These are phyloP conservation scores for Gymnopilus junonius DNA, from an alignment of 768 basidiomycete species.

Conservation along the genomic window DNA sequence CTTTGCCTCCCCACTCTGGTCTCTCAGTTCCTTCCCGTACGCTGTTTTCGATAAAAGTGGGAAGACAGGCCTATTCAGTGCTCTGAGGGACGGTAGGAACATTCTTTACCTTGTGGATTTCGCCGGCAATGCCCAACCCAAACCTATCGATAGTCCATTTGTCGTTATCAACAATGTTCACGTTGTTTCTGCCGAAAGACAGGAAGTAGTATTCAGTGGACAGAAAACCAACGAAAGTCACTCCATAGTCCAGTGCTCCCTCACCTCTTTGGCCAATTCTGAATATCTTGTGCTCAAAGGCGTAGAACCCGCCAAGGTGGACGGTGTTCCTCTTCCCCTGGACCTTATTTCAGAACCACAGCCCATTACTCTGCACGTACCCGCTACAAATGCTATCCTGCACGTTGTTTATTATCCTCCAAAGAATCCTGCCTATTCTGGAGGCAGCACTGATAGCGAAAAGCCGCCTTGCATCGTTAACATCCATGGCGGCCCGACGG, in stretches of 20 bases:
- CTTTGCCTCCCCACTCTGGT: conserved; percentile 63
- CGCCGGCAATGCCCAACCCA: conserved; percentile 26
- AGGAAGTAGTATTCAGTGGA: conserved; percentile 48
- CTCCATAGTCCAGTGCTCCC: conserved; percentile 39
- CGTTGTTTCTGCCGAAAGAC: conserved; percentile 30
- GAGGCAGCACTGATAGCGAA: conserved; percentile 49
- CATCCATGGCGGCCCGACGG: conserved; percentile 78
- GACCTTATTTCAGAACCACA: conserved; percentile 51
- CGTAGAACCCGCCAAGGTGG: conserved; percentile 1
- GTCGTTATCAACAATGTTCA: conserved; percentile 43
- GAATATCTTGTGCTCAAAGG: conserved; percentile 15
- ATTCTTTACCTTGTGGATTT: conserved; percentile 46
- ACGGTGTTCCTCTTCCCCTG: conserved; percentile 10
- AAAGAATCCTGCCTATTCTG: conserved; percentile 61
- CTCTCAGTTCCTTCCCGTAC: conserved; percentile 51
- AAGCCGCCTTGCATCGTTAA: conserved; percentile 69
- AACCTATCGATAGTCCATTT: conserved; percentile 45
- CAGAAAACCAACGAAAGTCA: conserved; percentile 41
- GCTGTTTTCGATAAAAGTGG: conserved; percentile 42
- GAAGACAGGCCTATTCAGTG: conserved; percentile 39
- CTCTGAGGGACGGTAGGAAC: conserved; percentile 44
- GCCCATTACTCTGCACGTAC: conserved; percentile 47
- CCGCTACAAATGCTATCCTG: conserved; percentile 40
- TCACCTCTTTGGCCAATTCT: conserved; percentile 5
- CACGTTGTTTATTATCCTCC: conserved; percentile 74